Percentiles rank a stretch among this genome's conserved stretches.
Evolutionary conservation across 2,329 filamentous ascomycete genomes (phyloP).

Genomic region (Ophiostoma ips): DNA sequence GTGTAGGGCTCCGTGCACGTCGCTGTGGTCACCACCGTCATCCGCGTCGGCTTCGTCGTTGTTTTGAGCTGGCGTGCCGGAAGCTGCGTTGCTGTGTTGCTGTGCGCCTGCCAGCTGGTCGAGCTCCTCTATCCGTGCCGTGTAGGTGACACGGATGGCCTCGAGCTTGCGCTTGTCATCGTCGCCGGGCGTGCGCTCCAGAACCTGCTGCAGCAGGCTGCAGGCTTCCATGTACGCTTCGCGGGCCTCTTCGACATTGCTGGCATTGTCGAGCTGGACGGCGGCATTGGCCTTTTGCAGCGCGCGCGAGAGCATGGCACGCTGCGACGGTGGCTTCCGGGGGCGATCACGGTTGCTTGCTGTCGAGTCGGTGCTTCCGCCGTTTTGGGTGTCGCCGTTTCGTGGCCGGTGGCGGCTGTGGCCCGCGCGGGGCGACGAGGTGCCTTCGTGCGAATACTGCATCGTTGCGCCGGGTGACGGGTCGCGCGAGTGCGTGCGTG

Average conservation of each 20-base stretch:
- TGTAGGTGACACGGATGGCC: slow-evolving; percentile 84
- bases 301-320: slow-evolving; percentile 92
- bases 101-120: slow-evolving; percentile 50
- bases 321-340: slow-evolving; percentile 54
- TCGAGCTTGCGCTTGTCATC: slow-evolving; percentile 86
- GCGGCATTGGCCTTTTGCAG: slow-evolving; percentile 92
- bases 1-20: not conserved
- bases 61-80: no score
- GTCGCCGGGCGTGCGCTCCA: slow-evolving; percentile 67
- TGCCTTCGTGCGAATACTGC: slow-evolving; percentile 21
- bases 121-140: slow-evolving; percentile 76
- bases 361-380: slow-evolving; percentile 28
- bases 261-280: slow-evolving; percentile 88
- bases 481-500: not conserved
- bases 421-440: slow-evolving; percentile 16
- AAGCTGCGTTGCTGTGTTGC: slow-evolving; percentile 68
- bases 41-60: slow-evolving; percentile 19
- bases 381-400: slow-evolving; percentile 20
- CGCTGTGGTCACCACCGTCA: slow-evolving; percentile 24
- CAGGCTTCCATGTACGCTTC: slow-evolving; percentile 88
- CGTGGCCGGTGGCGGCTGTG: slow-evolving; percentile 34
- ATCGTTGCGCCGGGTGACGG: slow-evolving; percentile 13
- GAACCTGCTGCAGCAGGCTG: slow-evolving; percentile 71
- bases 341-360: slow-evolving; percentile 21
- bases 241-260: slow-evolving; percentile 84